Evolutionary conservation across 495 filamentous ascomycete genomes (phyloP).

Genomic region (Lasiosphaeriaceae sp.): DNA sequence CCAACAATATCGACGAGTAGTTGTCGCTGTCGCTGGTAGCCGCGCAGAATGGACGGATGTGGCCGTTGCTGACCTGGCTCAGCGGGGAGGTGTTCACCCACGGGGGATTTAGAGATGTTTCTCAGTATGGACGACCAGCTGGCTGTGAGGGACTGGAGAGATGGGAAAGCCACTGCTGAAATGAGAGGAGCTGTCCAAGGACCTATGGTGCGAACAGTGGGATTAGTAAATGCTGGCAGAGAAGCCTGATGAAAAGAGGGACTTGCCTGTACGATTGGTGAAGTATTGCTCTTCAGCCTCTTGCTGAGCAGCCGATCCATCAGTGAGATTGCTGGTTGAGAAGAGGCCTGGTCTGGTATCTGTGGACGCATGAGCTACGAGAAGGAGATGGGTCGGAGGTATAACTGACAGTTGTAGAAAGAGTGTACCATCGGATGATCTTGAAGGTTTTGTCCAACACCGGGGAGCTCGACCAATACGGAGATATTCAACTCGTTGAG

Average conservation of each 20-base stretch:
- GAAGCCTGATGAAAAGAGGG: not conserved
- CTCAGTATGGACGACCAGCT: slow-evolving; percentile 19
- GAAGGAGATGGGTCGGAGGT: too few species aligned
- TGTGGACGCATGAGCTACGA: slow-evolving; percentile 14
- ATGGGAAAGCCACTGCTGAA: slow-evolving; percentile 19
- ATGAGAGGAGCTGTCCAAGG: slow-evolving; percentile 20
- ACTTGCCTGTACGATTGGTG: slow-evolving; percentile 31
- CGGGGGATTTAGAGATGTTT: slow-evolving; percentile 15
- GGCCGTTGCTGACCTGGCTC: slow-evolving; percentile 12
- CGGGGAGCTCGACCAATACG: slow-evolving; percentile 50
- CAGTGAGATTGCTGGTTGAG: slow-evolving; percentile 30
- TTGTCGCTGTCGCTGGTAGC: slow-evolving; percentile 35
- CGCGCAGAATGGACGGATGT: slow-evolving; percentile 35
- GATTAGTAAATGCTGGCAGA: not conserved
- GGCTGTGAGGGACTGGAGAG: slow-evolving; percentile 11
- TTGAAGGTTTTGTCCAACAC: slow-evolving; percentile 62
- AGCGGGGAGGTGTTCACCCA: slow-evolving; percentile 22
- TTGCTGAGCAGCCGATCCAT: slow-evolving; percentile 20
- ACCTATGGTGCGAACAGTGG: not conserved
- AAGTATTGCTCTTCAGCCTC: slow-evolving; percentile 27
- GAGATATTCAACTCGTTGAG: slow-evolving; percentile 47
- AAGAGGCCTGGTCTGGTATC: slow-evolving; percentile 33
- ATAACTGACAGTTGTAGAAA: slow-evolving; percentile 34
- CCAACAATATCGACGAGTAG: slow-evolving; percentile 24
- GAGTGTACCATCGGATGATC: slow-evolving; percentile 58